These are phyloP conservation scores for Fremontodendron californicum DNA, from an alignment of 345 rosid species.

Conservation along the genomic window DNA sequence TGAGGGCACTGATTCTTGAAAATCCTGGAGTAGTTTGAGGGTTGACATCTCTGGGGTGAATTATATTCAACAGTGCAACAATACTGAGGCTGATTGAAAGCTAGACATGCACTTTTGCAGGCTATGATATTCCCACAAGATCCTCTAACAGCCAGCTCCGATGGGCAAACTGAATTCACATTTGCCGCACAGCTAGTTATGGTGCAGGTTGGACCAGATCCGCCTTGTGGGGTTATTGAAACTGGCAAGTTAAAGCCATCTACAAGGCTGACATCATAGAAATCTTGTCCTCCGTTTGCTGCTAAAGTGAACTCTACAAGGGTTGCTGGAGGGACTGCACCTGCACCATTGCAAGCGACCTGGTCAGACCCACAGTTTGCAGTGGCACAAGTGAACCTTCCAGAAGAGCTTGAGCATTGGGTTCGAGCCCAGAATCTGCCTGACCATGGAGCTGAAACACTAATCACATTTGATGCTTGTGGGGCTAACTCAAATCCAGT, in stretches of 20 bases:
- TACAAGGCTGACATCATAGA: slow-evolving; percentile 27
- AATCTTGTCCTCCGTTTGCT: slow-evolving; percentile 24
- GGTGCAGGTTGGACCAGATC: background rate
- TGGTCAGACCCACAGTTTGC: slow-evolving; percentile 53
- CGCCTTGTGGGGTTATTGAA: slow-evolving; percentile 3
- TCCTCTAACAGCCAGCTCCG: slow-evolving; percentile 26
- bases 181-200: slow-evolving; percentile 25
- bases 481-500: slow-evolving; percentile 46
- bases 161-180: slow-evolving; percentile 41
- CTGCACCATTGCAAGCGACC: slow-evolving; percentile 35
- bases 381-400: slow-evolving; percentile 34
- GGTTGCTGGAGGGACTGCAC: slow-evolving; percentile 33
- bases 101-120: slow-evolving; percentile 45
- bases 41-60: slow-evolving; percentile 34
- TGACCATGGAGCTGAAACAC: slow-evolving; percentile 9
- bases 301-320: slow-evolving; percentile 38
- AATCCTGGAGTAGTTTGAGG: slow-evolving; percentile 34
- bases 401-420: slow-evolving; percentile 32
- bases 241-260: slow-evolving; percentile 29
- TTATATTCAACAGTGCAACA: slow-evolving; percentile 40
- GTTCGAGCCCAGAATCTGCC: slow-evolving; percentile 50
- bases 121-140: slow-evolving; percentile 22
- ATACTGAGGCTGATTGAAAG: slow-evolving; percentile 22
- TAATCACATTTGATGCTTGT: slow-evolving; percentile 25
- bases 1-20: slow-evolving; percentile 55